Conservation (phyloP, 2,329 filamentous ascomycete species). For the Trichoderma sp. region DNA sequence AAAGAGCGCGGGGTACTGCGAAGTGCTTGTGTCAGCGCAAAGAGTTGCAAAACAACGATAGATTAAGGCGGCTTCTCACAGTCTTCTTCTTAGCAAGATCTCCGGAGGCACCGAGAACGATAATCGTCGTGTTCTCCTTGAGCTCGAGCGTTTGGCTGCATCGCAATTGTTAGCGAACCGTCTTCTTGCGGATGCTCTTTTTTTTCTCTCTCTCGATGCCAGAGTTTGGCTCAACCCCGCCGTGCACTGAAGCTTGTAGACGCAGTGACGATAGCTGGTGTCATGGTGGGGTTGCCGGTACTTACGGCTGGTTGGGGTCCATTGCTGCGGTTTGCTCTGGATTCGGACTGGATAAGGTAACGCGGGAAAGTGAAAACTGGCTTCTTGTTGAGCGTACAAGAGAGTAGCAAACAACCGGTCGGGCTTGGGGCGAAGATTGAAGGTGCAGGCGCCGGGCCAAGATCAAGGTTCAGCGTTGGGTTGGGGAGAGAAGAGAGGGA, state of each 20-base stretch:
- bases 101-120: conserved; percentile 94
- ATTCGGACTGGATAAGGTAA: neutral
- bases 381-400: neutral
- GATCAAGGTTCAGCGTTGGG: conserved; percentile 8
- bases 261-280: conserved; percentile 20
- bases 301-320: conserved; percentile 20
- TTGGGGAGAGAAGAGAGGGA: conserved; percentile 6
- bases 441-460: conserved; percentile 1
- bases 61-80: conserved; percentile 49
- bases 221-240: conserved; percentile 17
- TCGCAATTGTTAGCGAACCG: conserved; percentile 18
- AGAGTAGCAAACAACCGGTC: neutral
- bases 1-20: conserved; percentile 91
- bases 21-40: conserved; percentile 16
- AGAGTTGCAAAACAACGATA: conserved; percentile 8
- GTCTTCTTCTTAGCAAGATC: conserved; percentile 99
- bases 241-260: conserved; percentile 8
- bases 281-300: conserved; percentile 21
- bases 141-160: conserved; percentile 77
- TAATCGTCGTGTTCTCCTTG: conserved; percentile 96
- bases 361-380: neutral
- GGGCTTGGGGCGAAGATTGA: neutral
- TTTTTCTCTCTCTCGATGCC: neutral
- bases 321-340: conserved; percentile 21
- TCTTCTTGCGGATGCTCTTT: neutral